phyloP scores from a whole-genome alignment of 2,329 filamentous ascomycete genomes.

The Nothomitra cinnamomea region DNA sequence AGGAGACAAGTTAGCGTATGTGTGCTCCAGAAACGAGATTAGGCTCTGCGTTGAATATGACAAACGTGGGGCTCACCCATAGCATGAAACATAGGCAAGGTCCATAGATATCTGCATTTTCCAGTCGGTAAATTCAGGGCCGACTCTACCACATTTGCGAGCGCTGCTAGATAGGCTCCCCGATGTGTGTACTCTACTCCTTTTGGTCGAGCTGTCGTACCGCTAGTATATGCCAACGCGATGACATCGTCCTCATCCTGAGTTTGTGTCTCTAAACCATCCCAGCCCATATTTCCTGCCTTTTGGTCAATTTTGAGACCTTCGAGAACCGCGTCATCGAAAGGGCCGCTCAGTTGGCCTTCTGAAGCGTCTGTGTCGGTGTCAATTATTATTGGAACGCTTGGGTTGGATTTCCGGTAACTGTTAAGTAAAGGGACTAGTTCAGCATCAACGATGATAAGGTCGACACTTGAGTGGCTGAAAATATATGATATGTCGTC shows the following conservation, averaged over 20 bases:
- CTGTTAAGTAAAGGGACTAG: conserved; percentile 51
- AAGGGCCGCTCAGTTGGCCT: conserved; percentile 59
- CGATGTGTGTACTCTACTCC: conserved; percentile 86
- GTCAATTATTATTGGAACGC: conserved; percentile 61
- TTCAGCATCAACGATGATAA: conserved; percentile 75
- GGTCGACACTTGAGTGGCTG: conserved; percentile 68
- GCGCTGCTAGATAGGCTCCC: conserved; percentile 65
- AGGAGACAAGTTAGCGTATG: too few species aligned
- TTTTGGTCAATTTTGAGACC: conserved; percentile 55
- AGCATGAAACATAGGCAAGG: conserved; percentile 68
- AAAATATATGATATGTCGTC: conserved; percentile 89
- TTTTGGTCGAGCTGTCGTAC: conserved; percentile 82
- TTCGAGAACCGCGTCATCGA: conserved; percentile 68
- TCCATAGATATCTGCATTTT: conserved; percentile 77
- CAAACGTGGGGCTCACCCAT: conserved; percentile 25
- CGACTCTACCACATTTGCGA: conserved; percentile 79
- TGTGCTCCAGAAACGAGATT: too few species aligned
- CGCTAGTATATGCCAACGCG: conserved; percentile 83
- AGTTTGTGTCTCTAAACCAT: conserved; percentile 51
- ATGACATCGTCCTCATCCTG: conserved; percentile 65
- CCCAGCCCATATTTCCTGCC: conserved; percentile 58
- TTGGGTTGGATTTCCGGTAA: conserved; percentile 43
- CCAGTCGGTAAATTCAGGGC: conserved; percentile 56
- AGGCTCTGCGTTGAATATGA: background rate
- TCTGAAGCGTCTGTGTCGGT: conserved; percentile 65